Base-by-base conservation (phyloP, 2,329 filamentous ascomycete species). In the Diaporthe citriasiana region DNA sequence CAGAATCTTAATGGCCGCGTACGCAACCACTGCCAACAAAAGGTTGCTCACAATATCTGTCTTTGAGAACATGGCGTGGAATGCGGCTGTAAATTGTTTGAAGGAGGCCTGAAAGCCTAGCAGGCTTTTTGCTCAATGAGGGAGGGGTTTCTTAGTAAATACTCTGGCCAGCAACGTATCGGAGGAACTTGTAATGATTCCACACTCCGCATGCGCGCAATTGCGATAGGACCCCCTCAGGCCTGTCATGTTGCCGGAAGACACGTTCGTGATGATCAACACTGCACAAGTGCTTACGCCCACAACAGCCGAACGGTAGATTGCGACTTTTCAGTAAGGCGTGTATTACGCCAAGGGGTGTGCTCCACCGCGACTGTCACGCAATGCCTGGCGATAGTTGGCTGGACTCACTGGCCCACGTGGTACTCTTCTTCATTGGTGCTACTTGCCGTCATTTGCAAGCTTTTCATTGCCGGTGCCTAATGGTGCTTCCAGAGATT, bases 281-380 rank as follows among this genome's bases (percentile, higher is more conserved):
- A 22, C 55, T 6, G 30, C 33, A 19, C 47, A 53, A 68, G 45
- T 68, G 63, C 63, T 68, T 53, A 68, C 63, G 8, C n/a, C 47
- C 33, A 38, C 45, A 19, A 22, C 17, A 50, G 25, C 42, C 33
- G 40, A 68, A n/a, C 27, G 40, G 47, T 5, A 53, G 8, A 53
- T 50, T 53, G n/a, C 47, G 13, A 53, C 4, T 22, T 22, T 38
- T 50, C 47, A 68, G 47, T 53, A 53, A 27, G 63, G 33, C 63
- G 47, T 50, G 63, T 53, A 38, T 68, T 50, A 53, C 63, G 63
- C 63, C 47, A 68, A 68, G 63, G 33, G 22, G 22, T 19, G 6
- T 50, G 59, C 47, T 53, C 47, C 63, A 68, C 63, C 9, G 33
- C 47, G 30, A 40, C 33, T 68, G 33, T 40, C 47, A 68, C 63